Percentiles rank a stretch among this genome's conserved stretches.
Conservation (phyloP, 2,329 filamentous ascomycete species). For the Ophiognomonia clavigignenti-juglandacearum region DNA sequence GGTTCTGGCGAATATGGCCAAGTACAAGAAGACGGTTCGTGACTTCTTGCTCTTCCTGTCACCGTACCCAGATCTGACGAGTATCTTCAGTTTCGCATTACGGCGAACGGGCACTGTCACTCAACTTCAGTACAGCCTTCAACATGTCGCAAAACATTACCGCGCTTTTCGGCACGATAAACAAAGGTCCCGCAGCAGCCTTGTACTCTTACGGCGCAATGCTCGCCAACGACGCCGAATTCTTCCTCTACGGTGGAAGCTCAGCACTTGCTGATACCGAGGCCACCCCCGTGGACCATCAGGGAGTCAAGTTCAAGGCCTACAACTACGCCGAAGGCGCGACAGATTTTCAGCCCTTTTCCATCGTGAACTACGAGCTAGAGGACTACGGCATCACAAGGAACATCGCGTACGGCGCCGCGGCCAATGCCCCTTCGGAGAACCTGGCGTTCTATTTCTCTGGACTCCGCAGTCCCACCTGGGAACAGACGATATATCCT, state of each 20-base stretch:
- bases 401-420: slow-evolving; percentile 61
- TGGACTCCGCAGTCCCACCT: slow-evolving; percentile 48
- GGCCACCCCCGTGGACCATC: slow-evolving; percentile 34
- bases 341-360: slow-evolving; percentile 37
- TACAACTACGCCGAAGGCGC: slow-evolving; percentile 46
- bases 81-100: slow-evolving; percentile 38
- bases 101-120: slow-evolving; percentile 47
- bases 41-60: not conserved
- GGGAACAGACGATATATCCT: slow-evolving; percentile 42
- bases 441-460: slow-evolving; percentile 69
- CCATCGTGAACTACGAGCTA: slow-evolving; percentile 35
- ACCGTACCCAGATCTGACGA: not conserved
- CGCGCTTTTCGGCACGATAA: slow-evolving; percentile 36
- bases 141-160: slow-evolving; percentile 49
- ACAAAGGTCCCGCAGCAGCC: slow-evolving; percentile 39
- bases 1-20: slow-evolving; percentile 34
- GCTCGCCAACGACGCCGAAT: slow-evolving; percentile 59
- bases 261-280: slow-evolving; percentile 27
- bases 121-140: slow-evolving; percentile 56
- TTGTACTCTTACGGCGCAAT: slow-evolving; percentile 58
- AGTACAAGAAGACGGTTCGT: slow-evolving; percentile 37
- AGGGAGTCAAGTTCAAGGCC: slow-evolving; percentile 42
- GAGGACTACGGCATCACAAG: no score
- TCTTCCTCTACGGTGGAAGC: slow-evolving; percentile 61
- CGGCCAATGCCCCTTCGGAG: slow-evolving; percentile 62